These are phyloP conservation scores for Floccularia luteovirens DNA, from an alignment of 768 basidiomycete species.

Conservation along the genomic window DNA sequence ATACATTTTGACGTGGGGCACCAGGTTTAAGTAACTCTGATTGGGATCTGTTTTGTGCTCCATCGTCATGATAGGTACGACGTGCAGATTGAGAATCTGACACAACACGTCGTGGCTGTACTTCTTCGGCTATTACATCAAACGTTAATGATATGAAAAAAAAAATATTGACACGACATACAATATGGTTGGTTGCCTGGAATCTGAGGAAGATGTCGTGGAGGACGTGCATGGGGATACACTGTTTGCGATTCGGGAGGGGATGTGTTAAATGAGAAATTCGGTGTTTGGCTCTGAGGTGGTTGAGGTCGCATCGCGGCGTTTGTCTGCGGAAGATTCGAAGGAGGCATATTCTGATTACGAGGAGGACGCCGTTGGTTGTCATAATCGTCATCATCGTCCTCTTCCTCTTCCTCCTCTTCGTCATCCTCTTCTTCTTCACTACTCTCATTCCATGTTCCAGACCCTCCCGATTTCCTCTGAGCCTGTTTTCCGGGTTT, in stretches of 20 bases:
- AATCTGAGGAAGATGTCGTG: conserved; percentile 60
- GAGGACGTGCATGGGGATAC: conserved; percentile 36
- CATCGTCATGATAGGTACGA: conserved; percentile 53
- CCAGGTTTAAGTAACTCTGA: conserved; percentile 46
- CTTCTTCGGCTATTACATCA: conserved; percentile 36
- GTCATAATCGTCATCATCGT: conserved; percentile 67
- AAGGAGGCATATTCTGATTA: conserved; percentile 17
- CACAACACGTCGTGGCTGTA: conserved; percentile 39
- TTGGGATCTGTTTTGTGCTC: conserved; percentile 43
- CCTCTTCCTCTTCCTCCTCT: conserved; percentile 69
- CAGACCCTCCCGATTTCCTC: conserved; percentile 55
- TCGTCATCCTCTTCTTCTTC: conserved; percentile 87
- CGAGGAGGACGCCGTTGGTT: conserved; percentile 24
- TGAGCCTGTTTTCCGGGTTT: conserved; percentile 65
- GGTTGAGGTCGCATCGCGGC: conserved; percentile 18
- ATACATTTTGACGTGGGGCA: conserved; percentile 62
- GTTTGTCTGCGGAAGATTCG: conserved; percentile 15
- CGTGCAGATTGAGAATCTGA: conserved; percentile 44
- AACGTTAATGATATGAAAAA: conserved; percentile 7
- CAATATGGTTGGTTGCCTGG: conserved; percentile 39
- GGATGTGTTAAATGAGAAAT: neutral
- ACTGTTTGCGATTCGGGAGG: neutral
- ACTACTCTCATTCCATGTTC: conserved; percentile 62
- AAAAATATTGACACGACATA: conserved; percentile 19
- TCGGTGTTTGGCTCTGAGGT: conserved; percentile 12